Base-by-base conservation (phyloP, 495 filamentous ascomycete genomes). In the Haplographium delicatum region DNA sequence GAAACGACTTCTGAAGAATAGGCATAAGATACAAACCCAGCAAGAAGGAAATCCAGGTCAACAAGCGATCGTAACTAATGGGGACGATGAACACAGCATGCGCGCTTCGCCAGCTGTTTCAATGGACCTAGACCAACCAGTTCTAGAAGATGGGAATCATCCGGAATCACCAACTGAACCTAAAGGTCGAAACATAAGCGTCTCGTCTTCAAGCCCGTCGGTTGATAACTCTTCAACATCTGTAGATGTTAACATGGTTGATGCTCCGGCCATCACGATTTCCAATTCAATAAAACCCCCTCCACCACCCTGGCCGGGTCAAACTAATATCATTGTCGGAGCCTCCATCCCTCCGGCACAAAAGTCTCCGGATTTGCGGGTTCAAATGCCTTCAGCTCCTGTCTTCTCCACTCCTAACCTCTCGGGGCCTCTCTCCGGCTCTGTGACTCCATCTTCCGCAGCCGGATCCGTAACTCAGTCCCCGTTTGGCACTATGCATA, bases 391-490 rank as follows among this genome's bases (percentile, higher is more conserved):
- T 20, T 42, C 53, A 2, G 67, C 70, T 10, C 68, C 75, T 9
- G 69, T 67, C 2, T 65, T 63, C 3, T 69, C 70, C 26, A 68
- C 53, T 26, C 57, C 66, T 0, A 50, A 50, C 4, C 43, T 63
- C 7, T 62, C 48, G 23, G 49, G 50, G 8, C 22, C 45, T 27
- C 7, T 43, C 16, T 56, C 57, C 11, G 60, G 50, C 23, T 42
- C 45, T 10, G 54, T 59, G 1, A 77, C 73, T 11, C 69, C 76
- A 10, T 74, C 53, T 6, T 59, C 74, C 22, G 65, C 73, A 1
- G 65, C 60, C 9, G 65, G 68, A 27, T 65, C 72, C 9, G 33
- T 68, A 1, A 56, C 68, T 0, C 80, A 81, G 33, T 82, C 83
- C 0, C 76, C 83, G 13, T 72, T 75, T 43, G 66, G 69, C 4